Evolutionary conservation across 805 yeast species (phyloP).

Genomic region (Ogataea trehalophila): DNA sequence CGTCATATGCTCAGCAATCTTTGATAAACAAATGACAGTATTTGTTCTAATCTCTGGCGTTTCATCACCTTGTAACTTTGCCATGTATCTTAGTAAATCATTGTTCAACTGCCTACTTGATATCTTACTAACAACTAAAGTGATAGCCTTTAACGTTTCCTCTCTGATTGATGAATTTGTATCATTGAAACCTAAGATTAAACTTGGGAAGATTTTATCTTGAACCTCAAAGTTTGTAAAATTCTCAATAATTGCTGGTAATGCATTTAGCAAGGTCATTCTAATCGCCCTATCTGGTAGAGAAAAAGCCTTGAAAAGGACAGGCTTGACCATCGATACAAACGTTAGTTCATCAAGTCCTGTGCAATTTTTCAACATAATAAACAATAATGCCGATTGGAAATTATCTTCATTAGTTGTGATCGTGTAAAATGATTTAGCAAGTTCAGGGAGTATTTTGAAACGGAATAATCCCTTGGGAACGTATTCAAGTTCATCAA

Average conservation of each 20-base stretch:
- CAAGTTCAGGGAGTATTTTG: constrained; percentile 68
- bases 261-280: constrained; percentile 57
- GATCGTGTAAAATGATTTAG: constrained; percentile 34
- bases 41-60: constrained; percentile 74
- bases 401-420: constrained; percentile 18
- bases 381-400: constrained; percentile 33
- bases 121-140: constrained; percentile 55
- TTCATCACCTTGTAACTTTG: constrained; percentile 75
- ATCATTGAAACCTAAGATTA: constrained; percentile 82
- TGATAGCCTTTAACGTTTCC: constrained; percentile 65
- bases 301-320: constrained; percentile 57
- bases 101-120: constrained; percentile 80
- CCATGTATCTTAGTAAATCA: constrained; percentile 74
- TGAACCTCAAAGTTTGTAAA: constrained; percentile 60
- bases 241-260: constrained; percentile 49
- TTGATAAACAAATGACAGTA: constrained; percentile 64
- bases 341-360: constrained; percentile 31
- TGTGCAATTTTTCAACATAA: constrained; percentile 33
- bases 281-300: constrained; percentile 75
- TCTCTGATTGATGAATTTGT: constrained; percentile 77
- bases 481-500: constrained; percentile 37
- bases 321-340: constrained; percentile 46
- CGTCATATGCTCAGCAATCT: constrained; percentile 57
- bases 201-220: constrained; percentile 59
- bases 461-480: constrained; percentile 49